Base-by-base conservation (phyloP, 441 rosid species). In the Biscutella auriculata region DNA sequence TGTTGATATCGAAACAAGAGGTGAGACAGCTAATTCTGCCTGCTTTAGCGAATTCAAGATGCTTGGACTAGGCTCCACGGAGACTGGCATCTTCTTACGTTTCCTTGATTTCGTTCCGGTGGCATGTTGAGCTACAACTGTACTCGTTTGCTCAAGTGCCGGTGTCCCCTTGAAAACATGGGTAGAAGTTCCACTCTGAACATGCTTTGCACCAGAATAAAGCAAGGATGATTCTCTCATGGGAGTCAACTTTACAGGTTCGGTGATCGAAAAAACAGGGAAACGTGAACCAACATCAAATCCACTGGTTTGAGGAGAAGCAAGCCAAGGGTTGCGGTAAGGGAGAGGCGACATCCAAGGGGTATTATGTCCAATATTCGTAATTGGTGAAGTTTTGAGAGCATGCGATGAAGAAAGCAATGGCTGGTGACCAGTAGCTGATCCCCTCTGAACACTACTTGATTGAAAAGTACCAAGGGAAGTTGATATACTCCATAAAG, bases 341-440 rank as follows among this genome's bases (percentile, higher is more conserved):
- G 87, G 82, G 51, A 83, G 63, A 62, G 85, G 97, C 25, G 95
- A 75, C 66, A 86, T 71, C 97, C 97, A 90, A 66, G 87, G 51
- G 63, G 75, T 47, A 62, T 55, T 79, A 67, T 79, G 91, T 60
- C 85, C 95, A 56, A 77, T 77, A 66, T 75, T 94, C 53, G 81
- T 71, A 26, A 73, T 26, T 49, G 81, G 74, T 60, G 95, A 75
- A 70, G 83, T 68, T 70, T 83, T 96, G 50, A 78, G 80, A 71
- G 89, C 76, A 67, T 75, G 90, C 61, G 84, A 65, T 11, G 95
- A 82, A 66, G 96, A 77, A 56, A 76, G 65, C 33, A 80, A 55
- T 32, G 75, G 87, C 71, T 76, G 97, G 70, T 74, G 83, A 61
- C 81, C 82, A 80, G 78, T 64, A 58, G 72, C 62, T 3, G 83